phyloP scores from a whole-genome alignment of 176 grass and related monocot species.

The Thalia dealbata region DNA sequence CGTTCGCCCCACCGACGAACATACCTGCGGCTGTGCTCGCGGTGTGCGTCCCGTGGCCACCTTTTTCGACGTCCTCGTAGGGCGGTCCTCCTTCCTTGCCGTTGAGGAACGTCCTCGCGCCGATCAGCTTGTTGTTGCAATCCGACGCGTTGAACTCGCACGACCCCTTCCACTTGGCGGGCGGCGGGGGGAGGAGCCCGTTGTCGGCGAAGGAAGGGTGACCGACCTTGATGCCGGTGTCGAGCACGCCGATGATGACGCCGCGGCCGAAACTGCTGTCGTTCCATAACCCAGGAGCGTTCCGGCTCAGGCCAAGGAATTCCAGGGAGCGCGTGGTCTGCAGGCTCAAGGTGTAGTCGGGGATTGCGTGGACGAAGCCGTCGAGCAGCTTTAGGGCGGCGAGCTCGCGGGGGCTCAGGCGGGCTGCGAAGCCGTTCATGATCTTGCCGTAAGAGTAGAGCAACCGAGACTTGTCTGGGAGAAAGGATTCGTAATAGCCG shows the following conservation, averaged over 20 bases:
- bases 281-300: slow-evolving; percentile 40
- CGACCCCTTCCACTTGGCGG: slow-evolving; percentile 41
- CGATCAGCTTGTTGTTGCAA: slow-evolving; percentile 74
- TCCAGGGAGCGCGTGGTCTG: slow-evolving; percentile 58
- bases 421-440: slow-evolving; percentile 41
- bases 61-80: slow-evolving; percentile 5
- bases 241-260: slow-evolving; percentile 48
- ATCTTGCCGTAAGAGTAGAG: slow-evolving; percentile 58
- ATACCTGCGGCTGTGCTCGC: slow-evolving; percentile 49
- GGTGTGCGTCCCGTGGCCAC: slow-evolving; percentile 52
- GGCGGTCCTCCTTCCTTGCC: slow-evolving; percentile 13
- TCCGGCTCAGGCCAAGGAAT: slow-evolving; percentile 43
- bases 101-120: slow-evolving; percentile 28
- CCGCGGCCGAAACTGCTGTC: slow-evolving; percentile 38
- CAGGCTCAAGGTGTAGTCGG: slow-evolving; percentile 33
- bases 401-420: slow-evolving; percentile 41
- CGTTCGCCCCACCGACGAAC: slow-evolving; percentile 14
- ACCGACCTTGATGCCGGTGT: slow-evolving; percentile 49
- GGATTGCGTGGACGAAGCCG: slow-evolving; percentile 36
- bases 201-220: slow-evolving; percentile 51
- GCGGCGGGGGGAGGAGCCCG: slow-evolving; percentile 34
- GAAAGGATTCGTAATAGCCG: slow-evolving; percentile 35
- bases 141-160: slow-evolving; percentile 42
- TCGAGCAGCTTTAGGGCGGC: slow-evolving; percentile 13
- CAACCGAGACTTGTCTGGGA: slow-evolving; percentile 29